These are phyloP conservation scores for Elsinoe batatas DNA, from an alignment of 2,329 filamentous ascomycete genomes.

Conservation along the genomic window DNA sequence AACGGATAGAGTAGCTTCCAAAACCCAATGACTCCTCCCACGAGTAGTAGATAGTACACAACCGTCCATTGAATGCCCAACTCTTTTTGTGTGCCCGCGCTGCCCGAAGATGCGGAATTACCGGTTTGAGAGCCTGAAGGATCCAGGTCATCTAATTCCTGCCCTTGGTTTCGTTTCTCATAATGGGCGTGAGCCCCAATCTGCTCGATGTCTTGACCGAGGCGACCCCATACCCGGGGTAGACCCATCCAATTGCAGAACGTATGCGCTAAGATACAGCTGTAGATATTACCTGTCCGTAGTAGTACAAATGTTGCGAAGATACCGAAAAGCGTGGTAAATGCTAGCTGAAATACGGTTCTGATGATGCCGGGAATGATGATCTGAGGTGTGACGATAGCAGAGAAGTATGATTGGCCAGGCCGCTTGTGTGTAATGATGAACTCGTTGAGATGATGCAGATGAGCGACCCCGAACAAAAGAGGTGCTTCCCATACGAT, in stretches of 20 bases:
- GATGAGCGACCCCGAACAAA: conserved; percentile 84
- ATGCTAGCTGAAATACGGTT: conserved; percentile 73
- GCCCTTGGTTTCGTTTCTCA: conserved; percentile 21
- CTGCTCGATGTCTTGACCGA: conserved; percentile 43
- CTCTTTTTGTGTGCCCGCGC: conserved; percentile 24
- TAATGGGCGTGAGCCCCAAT: conserved; percentile 21
- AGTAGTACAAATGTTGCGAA: conserved; percentile 85
- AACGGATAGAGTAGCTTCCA: conserved; percentile 60
- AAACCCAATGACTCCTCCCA: conserved; percentile 63
- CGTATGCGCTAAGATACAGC: conserved; percentile 65
- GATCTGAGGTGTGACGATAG: conserved; percentile 28
- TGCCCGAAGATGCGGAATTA: conserved; percentile 24
- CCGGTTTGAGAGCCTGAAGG: conserved; percentile 27
- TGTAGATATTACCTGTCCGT: conserved; percentile 69
- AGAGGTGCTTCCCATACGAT: conserved; percentile 77
- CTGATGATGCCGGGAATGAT: conserved; percentile 44
- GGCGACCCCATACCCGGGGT: conserved; percentile 72
- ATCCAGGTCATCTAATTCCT: conserved; percentile 15
- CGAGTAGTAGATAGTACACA: conserved; percentile 67
- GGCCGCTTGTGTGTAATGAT: conserved; percentile 66
- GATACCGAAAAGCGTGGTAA: conserved; percentile 87
- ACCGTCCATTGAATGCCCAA: conserved; percentile 55
- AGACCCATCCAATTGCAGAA: conserved; percentile 93
- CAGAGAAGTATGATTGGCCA: conserved; percentile 25
- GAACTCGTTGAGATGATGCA: conserved; percentile 96